Evolutionary conservation across 257 asterid genomes (phyloP), one percentile per base, ranked within the genome.

Genomic region (Solanum pennellii): DNA sequence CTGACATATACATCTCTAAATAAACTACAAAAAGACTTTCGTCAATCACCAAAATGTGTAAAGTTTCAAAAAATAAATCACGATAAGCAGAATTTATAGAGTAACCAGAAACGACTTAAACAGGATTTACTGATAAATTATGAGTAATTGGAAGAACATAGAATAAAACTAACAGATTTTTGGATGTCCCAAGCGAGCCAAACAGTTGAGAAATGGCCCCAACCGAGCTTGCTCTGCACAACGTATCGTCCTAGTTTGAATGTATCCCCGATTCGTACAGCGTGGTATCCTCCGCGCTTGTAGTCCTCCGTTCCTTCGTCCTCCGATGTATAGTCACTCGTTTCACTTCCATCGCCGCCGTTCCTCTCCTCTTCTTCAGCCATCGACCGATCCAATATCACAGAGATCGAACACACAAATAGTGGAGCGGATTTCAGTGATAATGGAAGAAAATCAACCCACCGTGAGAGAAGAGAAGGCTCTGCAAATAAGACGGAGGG

Each of bases 201-300:
- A 35, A 96, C 99, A 75, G 99, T 96, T 82, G 99, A 96, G 90
- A 96, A 96, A 89, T 96, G 99, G 18, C 99, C 99, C 99, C 99
- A 96, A 8, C 99, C 99, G 39, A 96, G 98, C 92, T 96, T 96
- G 90, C 93, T 92, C 93, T 96, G 99, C 87, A 95, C 98, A 65
- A 94, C 97, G 85, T 94, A 96, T 89, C 98, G 92, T 3, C 98
- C 97, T 75, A 95, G 97, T 84, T 95, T 96, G 87, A 95, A 96
- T 7, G 95, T 83, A 82, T 96, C 99, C 15, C 98, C 99, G 89
- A 96, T 89, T 83, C 95, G 91, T 41, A 96, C 98, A 75, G 99
- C 94, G 87, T 96, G 99, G 91, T 96, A 96, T 20, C 99, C 99
- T 10, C 99, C 99, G 83, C 97, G 94, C 72, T 96, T 87, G 92